Evolutionary conservation across 83 land plant species (phyloP).

Genomic region (Picea abies): DNA sequence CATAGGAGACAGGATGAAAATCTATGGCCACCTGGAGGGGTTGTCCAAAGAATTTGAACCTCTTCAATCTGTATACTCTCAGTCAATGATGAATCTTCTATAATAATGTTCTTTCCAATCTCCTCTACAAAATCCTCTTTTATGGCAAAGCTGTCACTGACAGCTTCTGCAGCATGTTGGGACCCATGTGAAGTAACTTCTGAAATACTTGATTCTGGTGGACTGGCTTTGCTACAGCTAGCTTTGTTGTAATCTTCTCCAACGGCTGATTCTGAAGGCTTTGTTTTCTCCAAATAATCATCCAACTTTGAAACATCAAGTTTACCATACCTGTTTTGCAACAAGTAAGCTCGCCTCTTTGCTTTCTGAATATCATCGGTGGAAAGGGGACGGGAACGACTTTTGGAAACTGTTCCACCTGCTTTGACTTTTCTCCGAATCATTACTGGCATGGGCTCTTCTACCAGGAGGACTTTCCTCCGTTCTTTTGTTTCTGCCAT

Average conservation of each 20-base stretch:
- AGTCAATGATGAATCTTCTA: background rate
- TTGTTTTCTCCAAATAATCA: background rate
- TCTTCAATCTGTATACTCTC: background rate
- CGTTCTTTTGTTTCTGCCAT: constrained; percentile 52
- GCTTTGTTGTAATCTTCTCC: too few species aligned
- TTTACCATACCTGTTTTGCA: constrained; percentile 51
- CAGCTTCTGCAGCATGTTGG: background rate
- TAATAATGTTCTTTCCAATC: background rate
- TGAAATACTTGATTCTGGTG: background rate
- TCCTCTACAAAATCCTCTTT: background rate
- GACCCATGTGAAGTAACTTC: background rate
- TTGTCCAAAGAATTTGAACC: constrained; percentile 7
- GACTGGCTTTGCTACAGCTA: background rate
- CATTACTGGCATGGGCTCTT: constrained; percentile 47
- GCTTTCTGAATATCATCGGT: constrained; percentile 92
- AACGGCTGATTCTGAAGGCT: background rate
- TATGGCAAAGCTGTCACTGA: background rate
- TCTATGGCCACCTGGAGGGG: constrained; percentile 3
- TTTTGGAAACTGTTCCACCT: constrained; percentile 26
- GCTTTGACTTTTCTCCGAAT: constrained; percentile 39
- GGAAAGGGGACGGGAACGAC: constrained; percentile 67
- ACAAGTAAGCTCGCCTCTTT: constrained; percentile 63
- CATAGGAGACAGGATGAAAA: background rate
- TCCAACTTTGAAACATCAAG: background rate
- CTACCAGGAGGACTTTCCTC: constrained; percentile 74